Evolutionary conservation across 2,329 filamentous ascomycete species (phyloP).

Genomic region (Monilinia aucupariae): DNA sequence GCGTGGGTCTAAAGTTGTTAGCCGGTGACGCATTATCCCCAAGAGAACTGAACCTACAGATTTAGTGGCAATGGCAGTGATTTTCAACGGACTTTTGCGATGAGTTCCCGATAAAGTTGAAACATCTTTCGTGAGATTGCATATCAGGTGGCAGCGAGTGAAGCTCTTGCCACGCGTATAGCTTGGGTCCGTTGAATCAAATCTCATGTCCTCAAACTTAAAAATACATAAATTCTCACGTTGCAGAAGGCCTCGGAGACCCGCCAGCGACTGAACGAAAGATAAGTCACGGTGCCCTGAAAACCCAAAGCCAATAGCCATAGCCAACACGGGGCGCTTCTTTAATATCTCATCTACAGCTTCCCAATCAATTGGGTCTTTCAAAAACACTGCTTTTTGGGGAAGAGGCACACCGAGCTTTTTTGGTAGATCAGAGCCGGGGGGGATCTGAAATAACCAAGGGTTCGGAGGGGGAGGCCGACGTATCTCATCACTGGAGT

Average conservation of each 20-base stretch:
- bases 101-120: too few relatives aligned
- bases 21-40: not conserved
- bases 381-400: not conserved
- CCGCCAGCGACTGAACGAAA: not conserved
- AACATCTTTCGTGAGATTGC: not conserved
- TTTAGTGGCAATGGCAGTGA: not conserved
- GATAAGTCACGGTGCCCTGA: not conserved
- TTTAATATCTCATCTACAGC: not conserved
- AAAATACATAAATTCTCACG: not conserved
- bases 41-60: not conserved
- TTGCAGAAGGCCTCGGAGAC: not conserved
- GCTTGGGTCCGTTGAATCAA: too few relatives aligned
- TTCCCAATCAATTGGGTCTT: slow-evolving; percentile 1
- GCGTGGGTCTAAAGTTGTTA: not conserved
- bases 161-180: not conserved
- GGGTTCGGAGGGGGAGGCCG: not conserved
- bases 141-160: not conserved
- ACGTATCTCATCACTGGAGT: not conserved
- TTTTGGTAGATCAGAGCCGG: not conserved
- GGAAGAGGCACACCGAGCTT: not conserved
- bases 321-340: not conserved
- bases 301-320: not conserved
- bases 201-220: not conserved
- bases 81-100: not conserved
- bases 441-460: slow-evolving; percentile 1